phyloP scores from a whole-genome alignment of 495 filamentous ascomycete genomes.

The Penicillium fimorum region DNA sequence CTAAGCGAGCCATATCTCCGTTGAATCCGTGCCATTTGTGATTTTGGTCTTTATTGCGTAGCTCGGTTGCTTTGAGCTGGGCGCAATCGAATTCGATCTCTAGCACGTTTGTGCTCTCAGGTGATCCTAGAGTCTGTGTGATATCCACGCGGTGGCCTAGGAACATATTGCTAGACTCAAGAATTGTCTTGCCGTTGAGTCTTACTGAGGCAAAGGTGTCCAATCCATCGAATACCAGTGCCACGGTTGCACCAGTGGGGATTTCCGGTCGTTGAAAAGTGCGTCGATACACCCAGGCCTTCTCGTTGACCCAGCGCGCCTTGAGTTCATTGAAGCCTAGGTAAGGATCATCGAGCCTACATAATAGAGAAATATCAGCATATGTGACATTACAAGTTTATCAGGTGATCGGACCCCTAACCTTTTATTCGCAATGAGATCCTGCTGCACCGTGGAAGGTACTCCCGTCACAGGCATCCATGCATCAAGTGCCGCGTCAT shows the following conservation, averaged over 20 bases:
- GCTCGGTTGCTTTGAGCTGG: conserved; percentile 44
- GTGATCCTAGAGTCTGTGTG: conserved; percentile 44
- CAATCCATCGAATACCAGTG: conserved; percentile 75
- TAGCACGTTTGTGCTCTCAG: conserved; percentile 43
- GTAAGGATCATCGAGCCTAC: conserved; percentile 56
- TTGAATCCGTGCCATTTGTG: conserved; percentile 68
- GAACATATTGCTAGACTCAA: conserved; percentile 85
- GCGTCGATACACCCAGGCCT: conserved; percentile 71
- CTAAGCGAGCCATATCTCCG: conserved; percentile 69
- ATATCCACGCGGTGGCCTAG: conserved; percentile 71
- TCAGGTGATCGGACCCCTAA: background rate
- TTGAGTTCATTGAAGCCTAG: conserved; percentile 75
- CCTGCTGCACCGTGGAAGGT: conserved; percentile 13
- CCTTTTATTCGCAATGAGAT: conserved; percentile 13
- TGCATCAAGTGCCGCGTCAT: background rate
- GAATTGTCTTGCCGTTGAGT: conserved; percentile 66
- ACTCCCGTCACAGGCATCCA: conserved; percentile 9
- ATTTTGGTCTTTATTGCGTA: conserved; percentile 43
- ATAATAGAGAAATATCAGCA: background rate
- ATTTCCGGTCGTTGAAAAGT: conserved; percentile 52
- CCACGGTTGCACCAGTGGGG: conserved; percentile 39
- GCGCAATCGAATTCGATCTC: conserved; percentile 57
- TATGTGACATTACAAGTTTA: background rate
- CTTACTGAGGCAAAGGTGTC: conserved; percentile 80
- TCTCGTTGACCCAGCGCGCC: conserved; percentile 82